Conservation (phyloP, 78 protist genomes). For the Emiliania huxleyi region DNA sequence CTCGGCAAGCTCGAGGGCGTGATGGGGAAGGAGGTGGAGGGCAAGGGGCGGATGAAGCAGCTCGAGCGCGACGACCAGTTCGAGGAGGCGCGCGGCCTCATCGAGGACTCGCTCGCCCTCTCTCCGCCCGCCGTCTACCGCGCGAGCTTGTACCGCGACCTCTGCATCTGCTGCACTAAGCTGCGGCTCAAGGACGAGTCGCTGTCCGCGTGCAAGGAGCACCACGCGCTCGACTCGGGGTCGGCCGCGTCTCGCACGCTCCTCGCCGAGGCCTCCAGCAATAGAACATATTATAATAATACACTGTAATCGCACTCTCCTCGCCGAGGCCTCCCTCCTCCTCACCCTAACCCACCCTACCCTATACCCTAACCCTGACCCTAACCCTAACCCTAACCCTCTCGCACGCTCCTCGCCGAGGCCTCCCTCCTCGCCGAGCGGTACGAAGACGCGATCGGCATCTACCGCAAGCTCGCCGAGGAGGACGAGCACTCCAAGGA, state of each 20-base stretch:
- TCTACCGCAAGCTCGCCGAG: not conserved
- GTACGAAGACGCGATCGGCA: not conserved
- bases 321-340: too few relatives aligned
- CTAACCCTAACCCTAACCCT: too few relatives aligned
- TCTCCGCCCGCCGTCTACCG: not conserved
- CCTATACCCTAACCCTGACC: too few relatives aligned
- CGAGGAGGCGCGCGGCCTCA: not conserved
- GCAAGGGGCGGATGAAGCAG: not conserved
- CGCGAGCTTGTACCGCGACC: not conserved
- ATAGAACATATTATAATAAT: too few relatives aligned
- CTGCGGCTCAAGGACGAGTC: not conserved
- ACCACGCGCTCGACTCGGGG: not conserved
- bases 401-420: not conserved
- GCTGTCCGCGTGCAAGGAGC: not conserved
- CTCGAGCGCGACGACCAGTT: constrained; percentile 18
- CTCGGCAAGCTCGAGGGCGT: not conserved
- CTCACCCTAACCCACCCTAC: too few relatives aligned
- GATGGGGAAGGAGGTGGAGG: constrained; percentile 26
- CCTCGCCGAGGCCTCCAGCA: too few relatives aligned
- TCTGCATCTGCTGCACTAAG: not conserved
- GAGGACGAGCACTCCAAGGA: not conserved
- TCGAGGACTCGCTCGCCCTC: not conserved
- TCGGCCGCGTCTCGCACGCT: not conserved
- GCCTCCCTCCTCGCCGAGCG: not conserved
- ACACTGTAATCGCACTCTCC: too few relatives aligned